phyloP scores from a whole-genome alignment of 805 yeast genomes.

The Yueomyces sp. region DNA sequence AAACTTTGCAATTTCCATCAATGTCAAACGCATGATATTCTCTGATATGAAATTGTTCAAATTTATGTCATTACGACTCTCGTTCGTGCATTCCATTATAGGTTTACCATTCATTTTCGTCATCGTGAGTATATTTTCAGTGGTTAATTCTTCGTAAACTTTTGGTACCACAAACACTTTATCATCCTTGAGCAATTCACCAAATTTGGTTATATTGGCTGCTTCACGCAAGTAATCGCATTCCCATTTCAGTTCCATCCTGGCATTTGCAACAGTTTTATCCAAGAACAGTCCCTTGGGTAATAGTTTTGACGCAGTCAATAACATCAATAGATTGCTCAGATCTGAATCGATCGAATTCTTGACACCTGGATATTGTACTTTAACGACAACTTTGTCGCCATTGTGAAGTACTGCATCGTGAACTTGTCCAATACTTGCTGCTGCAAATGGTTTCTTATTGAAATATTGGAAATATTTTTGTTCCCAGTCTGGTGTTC shows the following conservation, averaged over 20 bases:
- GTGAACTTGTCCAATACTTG: conserved; percentile 96
- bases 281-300: conserved; percentile 91
- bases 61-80: conserved; percentile 33
- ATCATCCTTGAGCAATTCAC: conserved; percentile 43
- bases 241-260: conserved; percentile 92
- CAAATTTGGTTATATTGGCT: conserved; percentile 53
- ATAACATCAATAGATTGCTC: conserved; percentile 65
- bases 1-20: conserved; percentile 72
- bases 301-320: conserved; percentile 74
- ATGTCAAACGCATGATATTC: conserved; percentile 73
- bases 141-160: conserved; percentile 65
- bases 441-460: conserved; percentile 89
- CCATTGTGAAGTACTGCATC: conserved; percentile 56
- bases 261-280: conserved; percentile 82
- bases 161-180: conserved; percentile 66
- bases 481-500: conserved; percentile 53
- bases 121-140: conserved; percentile 81
- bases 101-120: conserved; percentile 73
- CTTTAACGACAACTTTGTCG: conserved; percentile 79
- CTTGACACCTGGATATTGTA: conserved; percentile 95
- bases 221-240: conserved; percentile 93
- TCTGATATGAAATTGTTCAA: conserved; percentile 73
- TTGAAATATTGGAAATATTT: conserved; percentile 57
- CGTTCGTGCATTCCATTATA: conserved; percentile 63
- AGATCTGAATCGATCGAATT: conserved; percentile 88